phyloP scores from a whole-genome alignment of 2,329 filamentous ascomycete species.

The Hypocreales sp. region DNA sequence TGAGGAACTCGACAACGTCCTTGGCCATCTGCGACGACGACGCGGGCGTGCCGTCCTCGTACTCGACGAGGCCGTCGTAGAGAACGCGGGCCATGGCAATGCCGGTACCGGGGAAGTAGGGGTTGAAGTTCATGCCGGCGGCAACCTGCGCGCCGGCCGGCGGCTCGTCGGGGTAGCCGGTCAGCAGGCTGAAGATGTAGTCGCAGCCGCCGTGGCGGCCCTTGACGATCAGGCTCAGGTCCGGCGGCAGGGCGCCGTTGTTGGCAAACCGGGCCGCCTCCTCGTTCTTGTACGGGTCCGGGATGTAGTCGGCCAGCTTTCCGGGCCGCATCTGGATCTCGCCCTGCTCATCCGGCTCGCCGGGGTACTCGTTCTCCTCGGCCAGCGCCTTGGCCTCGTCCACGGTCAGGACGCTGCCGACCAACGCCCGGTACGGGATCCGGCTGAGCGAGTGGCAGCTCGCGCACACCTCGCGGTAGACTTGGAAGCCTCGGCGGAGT shows the following conservation, averaged over 20 bases:
- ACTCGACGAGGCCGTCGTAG: conserved; percentile 94
- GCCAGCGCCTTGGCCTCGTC: conserved; percentile 96
- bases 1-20: conserved; percentile 96
- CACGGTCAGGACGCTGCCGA: conserved; percentile 84
- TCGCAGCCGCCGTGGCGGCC: conserved; percentile 93
- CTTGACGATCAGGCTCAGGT: conserved; percentile 97
- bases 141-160: conserved; percentile 77
- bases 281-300: conserved; percentile 93
- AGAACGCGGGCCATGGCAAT: conserved; percentile 98
- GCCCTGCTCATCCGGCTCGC: conserved; percentile 93
- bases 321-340: conserved; percentile 97
- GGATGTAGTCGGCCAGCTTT: conserved; percentile 97
- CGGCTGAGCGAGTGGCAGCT: conserved; percentile 93
- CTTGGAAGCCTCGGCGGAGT: conserved; percentile 97
- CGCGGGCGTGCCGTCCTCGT: conserved; percentile 89
- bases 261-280: conserved; percentile 96
- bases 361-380: conserved; percentile 97
- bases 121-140: conserved; percentile 97
- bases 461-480: conserved; percentile 96
- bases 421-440: conserved; percentile 83
- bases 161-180: conserved; percentile 92
- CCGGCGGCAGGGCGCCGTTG: conserved; percentile 92
- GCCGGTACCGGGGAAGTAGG: conserved; percentile 97
- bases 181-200: conserved; percentile 96
- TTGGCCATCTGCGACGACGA: conserved; percentile 99